Conservation (phyloP, 352 stramenopile genomes). For the Achlya hypogyna region DNA sequence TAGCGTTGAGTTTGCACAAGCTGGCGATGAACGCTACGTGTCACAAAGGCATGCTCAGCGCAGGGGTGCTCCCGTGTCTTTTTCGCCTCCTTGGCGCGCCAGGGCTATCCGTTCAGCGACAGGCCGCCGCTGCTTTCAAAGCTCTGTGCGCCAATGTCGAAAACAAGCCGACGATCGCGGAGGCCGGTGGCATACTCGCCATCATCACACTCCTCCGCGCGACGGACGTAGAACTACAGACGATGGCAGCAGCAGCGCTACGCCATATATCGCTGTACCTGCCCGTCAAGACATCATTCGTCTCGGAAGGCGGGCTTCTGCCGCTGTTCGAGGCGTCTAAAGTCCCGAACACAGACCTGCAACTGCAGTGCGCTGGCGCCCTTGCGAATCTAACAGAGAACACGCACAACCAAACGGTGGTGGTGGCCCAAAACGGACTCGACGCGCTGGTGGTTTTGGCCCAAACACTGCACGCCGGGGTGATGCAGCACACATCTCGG, state of each 20-base stretch:
- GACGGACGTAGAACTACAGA: conserved; percentile 67
- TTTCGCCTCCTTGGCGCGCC: conserved; percentile 63
- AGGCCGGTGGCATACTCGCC: conserved; percentile 76
- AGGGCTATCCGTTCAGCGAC: conserved; percentile 68
- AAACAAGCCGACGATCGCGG: conserved; percentile 83
- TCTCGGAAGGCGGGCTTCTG: conserved; percentile 52
- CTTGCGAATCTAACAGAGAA: conserved; percentile 91
- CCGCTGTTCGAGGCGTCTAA: conserved; percentile 56
- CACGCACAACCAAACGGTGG: conserved; percentile 78
- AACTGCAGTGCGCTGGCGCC: conserved; percentile 80
- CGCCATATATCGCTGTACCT: conserved; percentile 82
- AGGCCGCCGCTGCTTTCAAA: conserved; percentile 88
- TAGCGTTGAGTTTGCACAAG: conserved; percentile 83
- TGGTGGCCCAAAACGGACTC: conserved; percentile 77
- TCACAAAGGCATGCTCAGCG: conserved; percentile 53
- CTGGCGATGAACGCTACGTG: conserved; percentile 61
- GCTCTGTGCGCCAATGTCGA: conserved; percentile 85
- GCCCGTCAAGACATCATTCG: conserved; percentile 56
- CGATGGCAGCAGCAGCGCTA: conserved; percentile 79
- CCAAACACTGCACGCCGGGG: conserved; percentile 51
- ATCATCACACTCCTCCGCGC: conserved; percentile 79
- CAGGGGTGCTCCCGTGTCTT: conserved; percentile 48
- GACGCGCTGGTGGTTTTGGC: conserved; percentile 54
- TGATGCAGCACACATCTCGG: conserved; percentile 83
- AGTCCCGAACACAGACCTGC: conserved; percentile 65